These are phyloP conservation scores for Pseudopyricularia javanii DNA, from an alignment of 2,329 filamentous ascomycete species.

Conservation along the genomic window DNA sequence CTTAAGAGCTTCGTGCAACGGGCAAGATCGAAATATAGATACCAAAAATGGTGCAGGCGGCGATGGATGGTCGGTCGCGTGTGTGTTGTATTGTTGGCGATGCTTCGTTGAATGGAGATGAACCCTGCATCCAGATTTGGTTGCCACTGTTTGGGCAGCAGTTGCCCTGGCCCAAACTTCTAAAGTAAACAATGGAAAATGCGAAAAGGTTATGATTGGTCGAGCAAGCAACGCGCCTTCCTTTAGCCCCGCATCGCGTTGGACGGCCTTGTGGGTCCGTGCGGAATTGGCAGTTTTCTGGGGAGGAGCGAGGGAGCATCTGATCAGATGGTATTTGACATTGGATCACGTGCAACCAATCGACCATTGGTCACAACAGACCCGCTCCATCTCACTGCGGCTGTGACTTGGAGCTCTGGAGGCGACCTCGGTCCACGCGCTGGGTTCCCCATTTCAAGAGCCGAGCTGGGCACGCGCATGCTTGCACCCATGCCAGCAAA, in stretches of 20 bases:
- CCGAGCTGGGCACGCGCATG: not conserved
- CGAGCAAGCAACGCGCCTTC: not conserved
- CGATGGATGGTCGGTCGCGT: no score
- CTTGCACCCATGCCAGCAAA: not conserved
- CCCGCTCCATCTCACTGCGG: not conserved
- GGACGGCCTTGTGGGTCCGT: not conserved
- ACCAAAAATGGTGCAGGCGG: no score
- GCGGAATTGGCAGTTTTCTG: not conserved
- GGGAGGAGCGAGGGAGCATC: no score
- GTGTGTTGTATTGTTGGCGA: not conserved
- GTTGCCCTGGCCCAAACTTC: not conserved
- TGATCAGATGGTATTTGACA: no score
- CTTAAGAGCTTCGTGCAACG: no score
- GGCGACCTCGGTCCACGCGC: not conserved
- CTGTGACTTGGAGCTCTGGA: not conserved
- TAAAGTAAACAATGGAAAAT: constrained; percentile 2
- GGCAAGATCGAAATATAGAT: no score
- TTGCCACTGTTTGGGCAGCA: not conserved
- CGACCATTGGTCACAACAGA: not conserved
- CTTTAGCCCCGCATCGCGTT: not conserved
- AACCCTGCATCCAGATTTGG: not conserved
- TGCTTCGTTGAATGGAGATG: not conserved
- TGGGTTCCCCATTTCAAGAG: not conserved
- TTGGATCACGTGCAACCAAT: not conserved
- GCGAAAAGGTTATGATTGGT: constrained; percentile 1